phyloP scores from a whole-genome alignment of 345 rosid genomes.

The Eucalyptus pauciflora region DNA sequence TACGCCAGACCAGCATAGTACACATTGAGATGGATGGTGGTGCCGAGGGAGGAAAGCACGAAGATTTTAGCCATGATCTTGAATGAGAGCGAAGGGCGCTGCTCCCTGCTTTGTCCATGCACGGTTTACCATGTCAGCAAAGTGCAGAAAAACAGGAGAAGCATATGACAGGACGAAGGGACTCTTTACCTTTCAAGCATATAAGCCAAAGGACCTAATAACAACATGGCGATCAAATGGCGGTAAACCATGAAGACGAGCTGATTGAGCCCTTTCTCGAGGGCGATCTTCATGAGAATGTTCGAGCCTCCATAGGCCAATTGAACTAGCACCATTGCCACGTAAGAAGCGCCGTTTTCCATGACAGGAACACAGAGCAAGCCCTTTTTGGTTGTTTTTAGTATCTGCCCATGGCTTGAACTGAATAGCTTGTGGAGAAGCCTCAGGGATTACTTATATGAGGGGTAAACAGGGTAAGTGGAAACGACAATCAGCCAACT shows the following conservation, averaged over 20 bases:
- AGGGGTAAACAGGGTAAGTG: background rate
- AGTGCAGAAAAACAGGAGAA: background rate
- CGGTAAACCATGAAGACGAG: slow-evolving; percentile 31
- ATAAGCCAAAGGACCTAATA: slow-evolving; percentile 30
- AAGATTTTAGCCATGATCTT: slow-evolving; percentile 23
- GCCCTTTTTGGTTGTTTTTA: background rate
- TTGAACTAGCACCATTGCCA: slow-evolving; percentile 23
- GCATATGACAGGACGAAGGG: background rate
- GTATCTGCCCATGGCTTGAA: background rate
- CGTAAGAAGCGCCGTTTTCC: slow-evolving; percentile 1
- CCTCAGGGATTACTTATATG: background rate
- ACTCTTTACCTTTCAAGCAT: slow-evolving; percentile 26
- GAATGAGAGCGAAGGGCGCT: slow-evolving; percentile 14
- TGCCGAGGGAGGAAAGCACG: slow-evolving; percentile 25
- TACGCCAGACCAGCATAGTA: slow-evolving; percentile 20
- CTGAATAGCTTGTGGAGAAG: background rate
- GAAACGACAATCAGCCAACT: background rate
- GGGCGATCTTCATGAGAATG: slow-evolving; percentile 29
- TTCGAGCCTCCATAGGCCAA: slow-evolving; percentile 25
- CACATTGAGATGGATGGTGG: slow-evolving; percentile 32
- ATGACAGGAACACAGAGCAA: background rate
- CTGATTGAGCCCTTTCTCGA: slow-evolving; percentile 20
- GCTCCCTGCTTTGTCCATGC: slow-evolving; percentile 8
- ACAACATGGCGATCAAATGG: slow-evolving; percentile 14
- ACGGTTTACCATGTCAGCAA: background rate